These are phyloP conservation scores for Penicillium bialowiezense DNA, from an alignment of 495 filamentous ascomycete genomes.

Conservation along the genomic window DNA sequence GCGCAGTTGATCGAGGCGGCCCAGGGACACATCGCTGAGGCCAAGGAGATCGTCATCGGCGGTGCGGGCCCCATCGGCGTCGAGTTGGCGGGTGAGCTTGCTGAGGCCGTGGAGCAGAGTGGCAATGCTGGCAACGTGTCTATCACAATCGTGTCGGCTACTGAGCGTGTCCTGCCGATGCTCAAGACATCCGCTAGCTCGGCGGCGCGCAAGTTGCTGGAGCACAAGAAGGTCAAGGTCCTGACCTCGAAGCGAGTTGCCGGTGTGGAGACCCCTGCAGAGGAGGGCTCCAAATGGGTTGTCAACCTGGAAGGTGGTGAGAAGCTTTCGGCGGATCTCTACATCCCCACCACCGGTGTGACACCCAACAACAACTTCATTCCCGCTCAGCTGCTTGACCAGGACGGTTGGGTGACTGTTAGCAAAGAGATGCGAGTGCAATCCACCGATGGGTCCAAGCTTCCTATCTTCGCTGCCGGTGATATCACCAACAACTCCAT, in stretches of 20 bases:
- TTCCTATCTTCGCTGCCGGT: slow-evolving; percentile 35
- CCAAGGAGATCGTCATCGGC: slow-evolving; percentile 60
- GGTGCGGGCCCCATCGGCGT: slow-evolving; percentile 70
- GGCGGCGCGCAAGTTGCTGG: slow-evolving; percentile 25
- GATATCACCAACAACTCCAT: slow-evolving; percentile 37
- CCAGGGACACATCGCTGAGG: slow-evolving; percentile 44
- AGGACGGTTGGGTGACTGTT: slow-evolving; percentile 51
- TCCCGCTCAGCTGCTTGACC: slow-evolving; percentile 45
- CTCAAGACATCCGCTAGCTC: slow-evolving; percentile 26
- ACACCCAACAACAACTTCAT: slow-evolving; percentile 61
- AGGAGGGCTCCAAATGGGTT: slow-evolving; percentile 17
- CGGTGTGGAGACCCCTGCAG: slow-evolving; percentile 6
- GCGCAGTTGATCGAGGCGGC: slow-evolving; percentile 38
- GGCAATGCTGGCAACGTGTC: slow-evolving; percentile 27
- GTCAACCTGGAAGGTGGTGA: slow-evolving; percentile 43
- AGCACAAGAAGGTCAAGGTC: slow-evolving; percentile 26
- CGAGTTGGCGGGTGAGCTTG: slow-evolving; percentile 60
- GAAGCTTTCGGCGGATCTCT: slow-evolving; percentile 50
- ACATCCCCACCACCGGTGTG: slow-evolving; percentile 61
- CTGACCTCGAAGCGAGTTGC: slow-evolving; percentile 20
- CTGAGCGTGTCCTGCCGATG: slow-evolving; percentile 30
- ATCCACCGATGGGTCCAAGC: slow-evolving; percentile 24
- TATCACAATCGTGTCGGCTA: slow-evolving; percentile 46
- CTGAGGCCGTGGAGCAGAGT: slow-evolving; percentile 42
- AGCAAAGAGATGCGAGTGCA: slow-evolving; percentile 53